These are phyloP conservation scores for Ogataea degrootiae DNA, from an alignment of 805 yeast species.

Conservation along the genomic window DNA sequence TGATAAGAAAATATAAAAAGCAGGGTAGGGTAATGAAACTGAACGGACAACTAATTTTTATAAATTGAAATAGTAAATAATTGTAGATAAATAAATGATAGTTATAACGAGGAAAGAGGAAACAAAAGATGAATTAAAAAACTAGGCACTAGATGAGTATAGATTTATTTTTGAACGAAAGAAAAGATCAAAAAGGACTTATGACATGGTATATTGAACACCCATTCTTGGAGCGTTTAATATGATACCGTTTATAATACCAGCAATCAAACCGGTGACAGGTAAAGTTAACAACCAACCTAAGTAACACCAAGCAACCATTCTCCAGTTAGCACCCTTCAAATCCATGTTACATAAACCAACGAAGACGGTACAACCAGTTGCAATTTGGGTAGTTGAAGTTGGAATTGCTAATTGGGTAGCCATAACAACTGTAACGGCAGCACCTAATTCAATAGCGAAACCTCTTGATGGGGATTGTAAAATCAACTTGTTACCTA, in stretches of 20 bases:
- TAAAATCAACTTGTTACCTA: conserved; percentile 70
- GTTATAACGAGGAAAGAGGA: too few species aligned
- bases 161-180: too few species aligned
- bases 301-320: conserved; percentile 63
- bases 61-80: too few species aligned
- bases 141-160: too few species aligned
- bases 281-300: conserved; percentile 77
- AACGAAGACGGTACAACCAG: conserved; percentile 72
- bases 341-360: conserved; percentile 66
- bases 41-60: too few species aligned
- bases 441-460: conserved; percentile 73
- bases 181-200: too few species aligned
- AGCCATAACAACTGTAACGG: conserved; percentile 70
- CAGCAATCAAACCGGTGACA: conserved; percentile 67
- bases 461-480: conserved; percentile 80
- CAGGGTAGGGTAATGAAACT: too few species aligned
- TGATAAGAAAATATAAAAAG: too few species aligned
- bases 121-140: too few species aligned
- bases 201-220: conserved; percentile 21
- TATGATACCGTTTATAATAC: conserved; percentile 57
- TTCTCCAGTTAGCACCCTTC: conserved; percentile 69
- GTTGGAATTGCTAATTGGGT: conserved; percentile 68
- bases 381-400: conserved; percentile 75
- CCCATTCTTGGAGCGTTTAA: conserved; percentile 56
- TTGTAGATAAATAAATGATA: too few species aligned